Evolutionary conservation across 306 rosid genomes (phyloP).

Genomic region (Clitoria ternatea): DNA sequence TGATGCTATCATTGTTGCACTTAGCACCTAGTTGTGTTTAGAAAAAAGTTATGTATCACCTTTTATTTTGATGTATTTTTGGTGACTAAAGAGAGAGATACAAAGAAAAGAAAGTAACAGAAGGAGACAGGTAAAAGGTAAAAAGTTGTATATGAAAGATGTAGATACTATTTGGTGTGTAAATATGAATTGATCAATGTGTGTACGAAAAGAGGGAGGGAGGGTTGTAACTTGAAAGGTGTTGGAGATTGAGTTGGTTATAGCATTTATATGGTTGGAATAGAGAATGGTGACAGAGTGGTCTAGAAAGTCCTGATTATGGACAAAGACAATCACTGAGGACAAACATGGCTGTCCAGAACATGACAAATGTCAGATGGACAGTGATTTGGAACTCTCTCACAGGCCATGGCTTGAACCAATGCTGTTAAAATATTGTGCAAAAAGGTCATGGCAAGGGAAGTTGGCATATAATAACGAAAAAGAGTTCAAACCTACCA

Average conservation of each 20-base stretch:
- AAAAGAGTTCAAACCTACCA: conserved; percentile 50
- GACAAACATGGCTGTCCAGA: conserved; percentile 43
- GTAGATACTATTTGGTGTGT: too few species aligned
- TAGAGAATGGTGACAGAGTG: conserved; percentile 17
- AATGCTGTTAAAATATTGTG: conserved; percentile 18
- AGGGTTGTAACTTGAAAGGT: background rate
- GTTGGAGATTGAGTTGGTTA: conserved; percentile 11
- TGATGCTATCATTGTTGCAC: conserved; percentile 44
- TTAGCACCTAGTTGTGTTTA: too few species aligned
- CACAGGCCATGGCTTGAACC: conserved; percentile 23
- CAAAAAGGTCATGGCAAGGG: background rate
- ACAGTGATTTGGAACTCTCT: conserved; percentile 29
- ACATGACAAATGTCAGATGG: conserved; percentile 62
- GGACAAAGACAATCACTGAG: conserved; percentile 41
- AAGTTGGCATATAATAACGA: conserved; percentile 37
- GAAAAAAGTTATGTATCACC: too few species aligned
- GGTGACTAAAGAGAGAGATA: too few species aligned
- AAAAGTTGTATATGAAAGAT: background rate
- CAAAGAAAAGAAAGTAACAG: too few species aligned
- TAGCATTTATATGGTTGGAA: conserved; percentile 40
- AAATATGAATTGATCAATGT: too few species aligned
- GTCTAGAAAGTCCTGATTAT: conserved; percentile 16
- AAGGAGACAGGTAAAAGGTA: too few species aligned
- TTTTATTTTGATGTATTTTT: too few species aligned
- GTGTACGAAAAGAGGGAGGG: too few species aligned